Evolutionary conservation across 495 filamentous ascomycete species (phyloP), one percentile per base, ranked within the genome.

Genomic region (Talaromyces trachyspermus): DNA sequence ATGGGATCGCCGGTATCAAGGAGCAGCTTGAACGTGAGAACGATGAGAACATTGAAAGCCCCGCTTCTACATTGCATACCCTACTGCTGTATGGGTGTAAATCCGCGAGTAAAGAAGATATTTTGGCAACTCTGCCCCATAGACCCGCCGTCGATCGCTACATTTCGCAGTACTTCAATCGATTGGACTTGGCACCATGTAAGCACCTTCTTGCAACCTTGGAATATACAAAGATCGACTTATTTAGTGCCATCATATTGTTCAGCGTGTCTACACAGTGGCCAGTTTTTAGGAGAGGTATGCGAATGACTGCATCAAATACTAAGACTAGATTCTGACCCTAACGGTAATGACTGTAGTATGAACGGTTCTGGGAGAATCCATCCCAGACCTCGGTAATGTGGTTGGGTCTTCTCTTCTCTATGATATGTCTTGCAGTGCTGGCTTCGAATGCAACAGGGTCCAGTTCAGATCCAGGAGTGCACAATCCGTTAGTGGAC

Each of bases 111-210:
- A 59, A 56, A 36, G 56, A 52, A n/a, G 60, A 67, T 35, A 68
- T 71, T 20, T 35, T 71, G 7, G 49, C 56, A 35, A 50, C 65
- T 9, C n/a, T 72, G 5, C 66, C 66, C 23, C 35, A 59, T 12
- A 60, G 53, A 20, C 36, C 50, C 23, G 55, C 53, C 2, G 62
- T 60, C 33, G 68, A 72, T 46, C 57, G 64, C 41, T 58, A 54
- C 25, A 49, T 61, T 10, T 57, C 58, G 11, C 50, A 48, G 8
- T 58, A 54, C 24, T 61, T 61, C 24, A 57, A 60, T 32, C 52
- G 48, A 26, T 23, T 57, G 15, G 55, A 57, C 48, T 45, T 60
- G 4, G 63, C 60, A 15, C 51, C 62, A 18, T 43, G 56, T 58
- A 26, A 33, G 52, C 53, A 8, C 17, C 23, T 40, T 12, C 22